Evolutionary conservation across 768 basidiomycete species (phyloP), one percentile per base, ranked within the genome.

Genomic region (Mycena leptocephala): DNA sequence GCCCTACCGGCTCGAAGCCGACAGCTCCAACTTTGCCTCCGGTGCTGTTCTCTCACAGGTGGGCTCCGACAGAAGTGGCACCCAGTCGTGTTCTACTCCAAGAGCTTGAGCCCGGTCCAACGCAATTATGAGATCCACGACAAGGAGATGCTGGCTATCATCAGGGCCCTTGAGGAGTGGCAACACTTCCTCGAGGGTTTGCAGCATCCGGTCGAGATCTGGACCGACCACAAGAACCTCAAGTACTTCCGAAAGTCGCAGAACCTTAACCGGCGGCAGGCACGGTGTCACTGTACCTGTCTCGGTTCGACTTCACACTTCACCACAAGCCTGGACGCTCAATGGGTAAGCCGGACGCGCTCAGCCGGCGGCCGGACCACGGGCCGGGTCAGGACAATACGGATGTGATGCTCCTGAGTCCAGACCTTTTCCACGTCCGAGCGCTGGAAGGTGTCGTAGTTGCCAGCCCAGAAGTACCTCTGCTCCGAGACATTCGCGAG

Each of bases 141-240:
- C n/a, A n/a, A n/a, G n/a, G n/a, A 70, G 0, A 81, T 85, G 0
- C 87, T 78, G 63, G 80, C 3, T 90, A 91, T 76, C 91, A 91
- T 77, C 82, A 87, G 24, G 83, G 85, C 39, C 82, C 88, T 68
- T 76, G 85, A 85, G 71, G 91, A 93, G 79, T 91, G 3, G 88
- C 89, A 0, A 88, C 91, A 46, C 51, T 53, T 53, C 51, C 51
- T 53, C 51, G 51, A 53, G 14, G 51, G 51, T 14, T 26, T 18
- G 51, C 51, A 53, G 51, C 51, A 53, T 8, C 64, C 71, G 14
- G 69, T 87, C n/a, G 78, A 82, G 58, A 78, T 89, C 41, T 73
- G 81, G 67, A 83, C 83, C 1, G 81, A 89, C 64, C 84, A 87
- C 67, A 83, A 86, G 58, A 89, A 90, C 39, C 83, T 90, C 0